Evolutionary conservation across 495 filamentous ascomycete species (phyloP), one percentile per base, ranked within the genome.

Genomic region (Schizothecium vesticola): DNA sequence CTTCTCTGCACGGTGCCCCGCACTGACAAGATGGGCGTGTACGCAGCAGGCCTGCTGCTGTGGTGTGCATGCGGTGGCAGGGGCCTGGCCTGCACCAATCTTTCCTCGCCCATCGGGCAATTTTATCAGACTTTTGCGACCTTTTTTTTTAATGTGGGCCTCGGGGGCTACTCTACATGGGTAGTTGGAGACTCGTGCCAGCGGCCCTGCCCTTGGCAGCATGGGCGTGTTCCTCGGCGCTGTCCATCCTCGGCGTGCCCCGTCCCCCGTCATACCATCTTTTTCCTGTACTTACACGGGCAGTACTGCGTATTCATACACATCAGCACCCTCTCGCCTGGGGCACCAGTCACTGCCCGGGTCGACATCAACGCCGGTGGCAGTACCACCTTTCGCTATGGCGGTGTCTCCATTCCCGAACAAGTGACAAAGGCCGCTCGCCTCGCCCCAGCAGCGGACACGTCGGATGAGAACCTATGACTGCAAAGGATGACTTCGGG

Each of bases 61-160:
- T 43, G 33, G 33, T 43, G 13, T 43, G 33, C 13, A 77, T 76
- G 74, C 74, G 68, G 75, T 78, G 74, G 66, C 70, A 71, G 70
- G 72, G 64, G 69, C 59, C 69, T 70, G 69, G 72, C 68, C 73
- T 73, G 73, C 66, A 68, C 73, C 59, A 71, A 73, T 73, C 68
- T 73, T 70, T 67, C 24, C 55, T 43, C 13, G 72, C 69, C 73
- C 72, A 77, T 79, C 77, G 77, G 77, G 76, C 77, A 79, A 79
- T 79, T 79, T 79, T 73, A 77, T 78, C 77, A 75, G 33, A 4
- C 33, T 68, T 71, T 72, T 75, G 71, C 73, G 72, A 33, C 73
- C 72, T 71, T 67, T 51, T 70, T 51, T 70, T 60, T 61, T 56
- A 2, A 59, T 28, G 56, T 62, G 56, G 56, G 29, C 60, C 26